Evolutionary conservation across 352 stramenopile species (phyloP).

Genomic region (Paralagenidium karlingii): DNA sequence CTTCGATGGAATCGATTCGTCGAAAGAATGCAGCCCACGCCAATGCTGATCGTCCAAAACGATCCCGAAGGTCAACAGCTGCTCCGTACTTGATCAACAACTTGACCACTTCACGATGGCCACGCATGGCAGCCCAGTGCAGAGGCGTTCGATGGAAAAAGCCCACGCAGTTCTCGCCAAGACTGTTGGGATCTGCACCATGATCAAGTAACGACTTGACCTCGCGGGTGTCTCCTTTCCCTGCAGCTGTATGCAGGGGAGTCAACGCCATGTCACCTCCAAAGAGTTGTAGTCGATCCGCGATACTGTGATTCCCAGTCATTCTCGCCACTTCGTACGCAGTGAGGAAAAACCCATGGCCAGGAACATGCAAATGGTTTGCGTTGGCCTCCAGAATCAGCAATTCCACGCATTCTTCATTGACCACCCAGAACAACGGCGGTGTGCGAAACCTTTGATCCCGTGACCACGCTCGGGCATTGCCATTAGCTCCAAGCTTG

Average conservation of each 20-base stretch:
- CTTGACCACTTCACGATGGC: conserved; percentile 35
- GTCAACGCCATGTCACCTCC: conserved; percentile 62
- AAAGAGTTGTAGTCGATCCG: conserved; percentile 47
- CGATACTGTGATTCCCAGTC: conserved; percentile 26
- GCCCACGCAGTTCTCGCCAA: conserved; percentile 57
- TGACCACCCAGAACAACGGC: conserved; percentile 63
- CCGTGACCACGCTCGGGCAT: conserved; percentile 35
- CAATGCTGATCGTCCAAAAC: conserved; percentile 53
- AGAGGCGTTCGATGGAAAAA: conserved; percentile 59
- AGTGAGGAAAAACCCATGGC: not conserved
- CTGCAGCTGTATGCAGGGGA: conserved; percentile 53
- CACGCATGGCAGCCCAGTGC: conserved; percentile 72
- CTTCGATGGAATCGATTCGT: not conserved
- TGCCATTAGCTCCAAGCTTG: conserved; percentile 26
- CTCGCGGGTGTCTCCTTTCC: conserved; percentile 32
- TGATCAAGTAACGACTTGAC: conserved; percentile 59
- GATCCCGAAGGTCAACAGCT: conserved; percentile 37
- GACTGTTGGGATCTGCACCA: conserved; percentile 41
- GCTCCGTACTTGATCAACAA: conserved; percentile 48
- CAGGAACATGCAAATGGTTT: conserved; percentile 52
- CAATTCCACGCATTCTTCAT: conserved; percentile 52
- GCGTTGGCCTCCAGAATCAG: conserved; percentile 43
- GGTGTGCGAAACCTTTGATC: conserved; percentile 36
- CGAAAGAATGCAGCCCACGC: conserved; percentile 43
- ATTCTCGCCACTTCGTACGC: conserved; percentile 24